Conservation (phyloP, 331 rosid species). For the Acacia concinna region DNA sequence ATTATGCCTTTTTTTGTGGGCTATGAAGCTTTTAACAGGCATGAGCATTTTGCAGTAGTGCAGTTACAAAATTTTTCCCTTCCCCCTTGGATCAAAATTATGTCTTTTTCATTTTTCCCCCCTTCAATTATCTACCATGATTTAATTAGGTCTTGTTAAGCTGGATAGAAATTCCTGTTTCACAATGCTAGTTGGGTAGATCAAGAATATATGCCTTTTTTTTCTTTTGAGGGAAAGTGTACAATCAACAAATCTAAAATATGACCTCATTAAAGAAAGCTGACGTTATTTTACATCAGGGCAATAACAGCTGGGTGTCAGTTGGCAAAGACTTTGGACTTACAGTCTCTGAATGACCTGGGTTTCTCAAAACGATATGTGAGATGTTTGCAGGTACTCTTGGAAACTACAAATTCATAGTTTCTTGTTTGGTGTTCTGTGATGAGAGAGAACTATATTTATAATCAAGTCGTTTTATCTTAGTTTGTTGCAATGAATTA, state of each 20-base stretch:
- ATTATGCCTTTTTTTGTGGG: background rate
- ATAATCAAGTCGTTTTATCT: conserved; percentile 12
- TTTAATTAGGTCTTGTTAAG: background rate
- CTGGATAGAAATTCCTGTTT: background rate
- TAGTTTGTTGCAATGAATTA: conserved; percentile 27
- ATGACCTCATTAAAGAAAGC: background rate
- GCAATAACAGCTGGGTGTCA: conserved; percentile 86
- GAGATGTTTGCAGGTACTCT: conserved; percentile 91
- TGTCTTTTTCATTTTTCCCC: background rate
- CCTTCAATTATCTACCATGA: background rate
- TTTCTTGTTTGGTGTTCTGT: background rate
- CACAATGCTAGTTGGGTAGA: background rate
- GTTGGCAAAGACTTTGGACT: conserved; percentile 87
- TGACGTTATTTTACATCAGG: conserved; percentile 50
- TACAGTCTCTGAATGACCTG: conserved; percentile 85
- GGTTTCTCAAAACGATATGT: conserved; percentile 98
- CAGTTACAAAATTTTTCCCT: background rate
- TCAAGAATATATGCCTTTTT: background rate
- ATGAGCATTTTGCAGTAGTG: background rate
- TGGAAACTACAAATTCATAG: background rate
- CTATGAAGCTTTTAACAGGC: background rate
- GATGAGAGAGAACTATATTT: background rate
- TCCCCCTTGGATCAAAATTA: background rate
- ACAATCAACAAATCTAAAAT: background rate
- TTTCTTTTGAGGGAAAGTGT: background rate